phyloP scores from a whole-genome alignment of 192 early-diverging fungal species.

The Entomortierella chlamydospora region DNA sequence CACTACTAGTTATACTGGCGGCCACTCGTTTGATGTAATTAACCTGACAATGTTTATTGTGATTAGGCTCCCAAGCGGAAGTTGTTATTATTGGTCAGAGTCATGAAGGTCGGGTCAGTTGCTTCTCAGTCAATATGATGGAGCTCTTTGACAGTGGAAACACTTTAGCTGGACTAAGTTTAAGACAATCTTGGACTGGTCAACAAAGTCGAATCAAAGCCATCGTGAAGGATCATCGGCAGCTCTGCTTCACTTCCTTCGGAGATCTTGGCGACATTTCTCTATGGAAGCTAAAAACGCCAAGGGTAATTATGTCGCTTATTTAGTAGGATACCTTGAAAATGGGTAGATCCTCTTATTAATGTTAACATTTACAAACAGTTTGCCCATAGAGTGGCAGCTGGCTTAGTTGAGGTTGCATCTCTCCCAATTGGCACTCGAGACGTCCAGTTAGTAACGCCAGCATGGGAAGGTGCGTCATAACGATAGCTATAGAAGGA shows the following conservation, averaged over 20 bases:
- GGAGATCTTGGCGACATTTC: constrained; percentile 64
- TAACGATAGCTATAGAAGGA: too few species aligned
- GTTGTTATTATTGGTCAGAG: constrained; percentile 70
- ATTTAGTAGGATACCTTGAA: neutral
- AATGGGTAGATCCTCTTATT: neutral
- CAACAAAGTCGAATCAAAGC: constrained; percentile 63
- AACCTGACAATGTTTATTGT: neutral
- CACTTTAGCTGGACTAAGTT: constrained; percentile 64
- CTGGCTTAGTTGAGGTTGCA: constrained; percentile 45
- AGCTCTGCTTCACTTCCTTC: constrained; percentile 59
- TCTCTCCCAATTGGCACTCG: constrained; percentile 41
- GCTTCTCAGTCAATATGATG: constrained; percentile 79
- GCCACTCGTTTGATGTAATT: neutral
- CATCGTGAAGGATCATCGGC: constrained; percentile 58
- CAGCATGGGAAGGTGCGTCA: constrained; percentile 48
- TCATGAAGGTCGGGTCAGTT: constrained; percentile 69
- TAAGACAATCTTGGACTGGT: constrained; percentile 76
- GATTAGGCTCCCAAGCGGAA: constrained; percentile 63
- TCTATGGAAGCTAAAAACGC: constrained; percentile 63
- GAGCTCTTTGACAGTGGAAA: constrained; percentile 78
- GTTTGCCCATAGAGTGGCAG: constrained; percentile 54
- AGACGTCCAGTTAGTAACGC: constrained; percentile 40
- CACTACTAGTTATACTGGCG: neutral
- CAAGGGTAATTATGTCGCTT: constrained; percentile 60
- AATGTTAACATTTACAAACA: constrained; percentile 2